Evolutionary conservation across 768 basidiomycete genomes (phyloP), one percentile per base, ranked within the genome.

Genomic region (Leccinellum rugosiceps): DNA sequence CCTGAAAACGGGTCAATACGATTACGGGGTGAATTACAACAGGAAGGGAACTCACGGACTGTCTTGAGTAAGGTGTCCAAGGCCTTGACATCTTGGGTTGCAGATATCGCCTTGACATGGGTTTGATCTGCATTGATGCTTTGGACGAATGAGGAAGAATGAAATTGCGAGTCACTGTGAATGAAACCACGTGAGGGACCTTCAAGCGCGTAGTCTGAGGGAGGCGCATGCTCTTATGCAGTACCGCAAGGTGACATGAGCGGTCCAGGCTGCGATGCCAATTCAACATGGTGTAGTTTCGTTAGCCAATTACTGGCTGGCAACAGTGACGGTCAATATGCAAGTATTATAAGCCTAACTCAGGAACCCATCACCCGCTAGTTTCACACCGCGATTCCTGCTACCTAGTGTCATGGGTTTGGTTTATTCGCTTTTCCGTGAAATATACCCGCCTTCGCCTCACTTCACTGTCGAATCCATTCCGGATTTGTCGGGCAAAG

Each of bases 41-140:
- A 32, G 25, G n/a, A 28, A 50, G 25, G 15, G 10, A 3, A 76
- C 86, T 79, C 63, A 87, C 86, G 78, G 67, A 85, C 81, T 41
- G 71, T 72, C 55, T 76, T 79, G 58, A 87, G 71, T 26, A 87
- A 73, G 23, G 65, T 68, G 66, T 86, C 85, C 78, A 88, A 83
- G 14, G 76, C 72, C 10, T 74, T 77, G 13, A 88, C 77, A 69
- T 85, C 83, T 55, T 83, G 76, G 4, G 78, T 83, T 68, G 87
- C 87, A 54, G 80, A 76, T 19, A 64, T 65, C 30, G 71, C 66
- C 41, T 61, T 57, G 43, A 51, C 58, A 35, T 62, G 55, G 26
- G 68, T 70, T 19, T 43, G 30, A 3, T 35, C 52, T 14, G 34
- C 14, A 10, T 21, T 21, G 50, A 44, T 17, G 25, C 46, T 49